Evolutionary conservation across 768 basidiomycete species (phyloP), one percentile per base, ranked within the genome.

Genomic region (Tremella yokohamensis): DNA sequence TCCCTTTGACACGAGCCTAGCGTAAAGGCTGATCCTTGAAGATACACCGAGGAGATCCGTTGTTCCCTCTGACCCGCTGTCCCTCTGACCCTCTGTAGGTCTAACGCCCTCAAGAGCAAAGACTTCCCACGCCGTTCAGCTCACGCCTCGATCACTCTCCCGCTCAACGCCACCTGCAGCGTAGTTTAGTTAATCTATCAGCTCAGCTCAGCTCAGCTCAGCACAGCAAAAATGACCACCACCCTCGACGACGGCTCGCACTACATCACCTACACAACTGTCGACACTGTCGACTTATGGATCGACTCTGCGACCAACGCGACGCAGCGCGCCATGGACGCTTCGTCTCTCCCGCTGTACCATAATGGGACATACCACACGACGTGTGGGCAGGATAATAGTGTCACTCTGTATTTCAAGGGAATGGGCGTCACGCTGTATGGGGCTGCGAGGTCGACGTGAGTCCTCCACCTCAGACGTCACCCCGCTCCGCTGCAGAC

Each of bases 171-270:
- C 39, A 11, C 11, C 11, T 18, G 11, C 39, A 40, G 18, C 18
- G 12, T 40, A 11, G 12, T 40, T 40, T 18, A 40, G 15, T 45
- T 45, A 15, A 45, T 45, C 42, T 45, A 34, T 34, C 11, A 4
- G 42, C 22, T 22, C 22, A 45, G 18, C 39, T 40, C 18, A 11
- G 11, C 39, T 40, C 39, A 40, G 6, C 15, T 22, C 7, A 18
- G 42, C 15, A 18, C 42, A 45, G 22, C n/a, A 22, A 45, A n/a
- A 22, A 45, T 45, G 42, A 45, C 42, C n/a, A 45, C 42, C 42
- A 45, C 42, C 6, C 4, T 45, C n/a, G 42, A 45, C 22, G 42
- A 45, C 42, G 22, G n/a, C 22, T 6, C 42, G n/a, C 42, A 4
- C 22, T 45, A 6, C 22, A 6, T 45, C 42, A 8, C 42, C 6